Base-by-base conservation (phyloP, 2,329 filamentous ascomycete species). In the Seiridium cupressi region DNA sequence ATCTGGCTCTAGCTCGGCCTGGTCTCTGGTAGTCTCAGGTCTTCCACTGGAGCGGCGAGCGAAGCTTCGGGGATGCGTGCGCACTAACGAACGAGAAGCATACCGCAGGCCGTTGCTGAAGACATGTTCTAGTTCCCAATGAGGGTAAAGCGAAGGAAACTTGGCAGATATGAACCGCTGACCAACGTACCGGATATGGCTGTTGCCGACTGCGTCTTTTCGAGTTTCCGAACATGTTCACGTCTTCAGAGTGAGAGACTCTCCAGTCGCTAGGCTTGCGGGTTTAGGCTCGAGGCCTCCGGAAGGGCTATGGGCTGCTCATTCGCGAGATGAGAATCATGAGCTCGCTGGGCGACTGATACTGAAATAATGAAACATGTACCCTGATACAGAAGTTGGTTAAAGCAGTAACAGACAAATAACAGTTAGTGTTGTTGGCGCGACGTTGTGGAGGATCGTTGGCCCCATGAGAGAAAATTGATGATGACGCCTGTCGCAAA, bases 121-220 rank as follows among this genome's bases (percentile, higher is more conserved):
- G 18, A 26, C 18, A 26, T 26, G 18, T 26, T 38, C 26, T 13
- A 34, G 34, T 6, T 40, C 13, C 44, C 55, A 36, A 44, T 32
- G 38, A 58, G 44, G 46, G 51, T 13, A 51, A 40, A 34, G 26
- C 31, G 26, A 8, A 32, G 10, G 11, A 32, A 26, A 35, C 7
- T 8, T 42, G 38, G 38, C 13, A 8, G 38, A 42, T 42, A 13
- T 44, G 26, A 44, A 36, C 31, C 18, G 35, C 36, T 44, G 51
- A 38, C 35, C 35, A 8, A 58, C 55, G 35, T 51, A 58, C 55
- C 55, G 44, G 55, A 58, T 42, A 32, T 36, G 55, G 78, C 65
- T 87, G 85, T 87, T 76, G 74, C 64, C 79, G 76, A 70, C 51
- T 55, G 51, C 78, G 79, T 72, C 77, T 81, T 74, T 78, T 78